Evolutionary conservation across 257 asterid genomes (phyloP), one percentile per base, ranked within the genome.

Genomic region (Gentiana straminea): DNA sequence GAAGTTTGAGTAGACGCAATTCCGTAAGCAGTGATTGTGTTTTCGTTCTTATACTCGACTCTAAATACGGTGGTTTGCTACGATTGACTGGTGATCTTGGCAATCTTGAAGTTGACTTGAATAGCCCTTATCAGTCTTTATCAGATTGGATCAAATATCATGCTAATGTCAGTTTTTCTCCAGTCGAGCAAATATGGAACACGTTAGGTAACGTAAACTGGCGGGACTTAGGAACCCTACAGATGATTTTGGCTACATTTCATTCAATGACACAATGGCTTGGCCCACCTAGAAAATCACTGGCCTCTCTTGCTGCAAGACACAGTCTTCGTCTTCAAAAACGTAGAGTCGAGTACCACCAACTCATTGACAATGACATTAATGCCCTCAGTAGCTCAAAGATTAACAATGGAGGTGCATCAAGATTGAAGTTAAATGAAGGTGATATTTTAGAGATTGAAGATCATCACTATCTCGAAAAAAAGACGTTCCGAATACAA

Each of bases 151-250:
- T 87, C 71, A 68, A 72, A 5, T 66, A 71, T 51, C 85, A 80
- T 65, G 93, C 83, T 1, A 83, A 84, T 2, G 72, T 87, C 62
- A 67, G 78, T 36, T 53, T 84, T 75, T 82, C 93, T 43, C 79
- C 70, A 0, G 74, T 77, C 0, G 93, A 87, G 54, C 81, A 66
- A 44, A 67, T 87, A 60, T 87, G 96, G 96, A 87, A 84, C 85
- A 78, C 75, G 80, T 85, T 87, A 2, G 96, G 96, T 55, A 87
- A 87, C 52, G 93, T 78, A 13, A 87, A 87, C 64, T 87, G 94
- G 96, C 81, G 96, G 2, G 96, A 87, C 61, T 37, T 84, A 56
- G 96, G 89, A 58, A 76, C 86, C 3, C 55, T 87, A 36, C 93
- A 84, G 70, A 56, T 84, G 54, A 85, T 87, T 71, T 61, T 80